Conservation (phyloP, 2,329 filamentous ascomycete species). For the Boeremia lycopersici region DNA sequence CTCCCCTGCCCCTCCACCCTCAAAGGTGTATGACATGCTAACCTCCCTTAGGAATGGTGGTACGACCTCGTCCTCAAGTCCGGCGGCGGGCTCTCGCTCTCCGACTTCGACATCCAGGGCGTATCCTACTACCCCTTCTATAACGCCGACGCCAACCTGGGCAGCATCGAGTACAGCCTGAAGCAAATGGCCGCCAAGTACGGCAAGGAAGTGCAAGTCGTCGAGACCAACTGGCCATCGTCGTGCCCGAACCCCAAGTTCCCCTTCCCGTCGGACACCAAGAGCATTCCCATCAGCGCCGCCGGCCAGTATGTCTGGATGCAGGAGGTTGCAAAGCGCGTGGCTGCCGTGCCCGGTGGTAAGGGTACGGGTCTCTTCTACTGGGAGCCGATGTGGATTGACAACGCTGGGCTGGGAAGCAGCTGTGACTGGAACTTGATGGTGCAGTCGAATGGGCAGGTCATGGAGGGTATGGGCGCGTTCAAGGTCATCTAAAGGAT, state of each 20-base stretch:
- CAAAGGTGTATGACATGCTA: not conserved
- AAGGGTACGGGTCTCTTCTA: slow-evolving; percentile 66
- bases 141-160: slow-evolving; percentile 63
- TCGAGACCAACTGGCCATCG: slow-evolving; percentile 73
- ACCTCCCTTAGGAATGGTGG: slow-evolving; percentile 62
- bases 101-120: slow-evolving; percentile 73
- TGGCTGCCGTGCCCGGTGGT: slow-evolving; percentile 60
- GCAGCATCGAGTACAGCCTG: slow-evolving; percentile 61
- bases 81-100: slow-evolving; percentile 54
- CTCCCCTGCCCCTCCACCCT: not conserved
- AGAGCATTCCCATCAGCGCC: slow-evolving; percentile 65
- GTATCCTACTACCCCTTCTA: slow-evolving; percentile 79
- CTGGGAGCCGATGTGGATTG: slow-evolving; percentile 76
- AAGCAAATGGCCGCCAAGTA: slow-evolving; percentile 65
- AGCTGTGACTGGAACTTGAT: slow-evolving; percentile 69
- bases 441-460: slow-evolving; percentile 62
- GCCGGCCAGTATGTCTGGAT: slow-evolving; percentile 69
- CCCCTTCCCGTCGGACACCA: slow-evolving; percentile 65
- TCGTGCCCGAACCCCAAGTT: slow-evolving; percentile 64
- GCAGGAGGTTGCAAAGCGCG: slow-evolving; percentile 62
- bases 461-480: slow-evolving; percentile 62
- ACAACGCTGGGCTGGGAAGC: slow-evolving; percentile 68
- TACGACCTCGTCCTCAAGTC: slow-evolving; percentile 60
- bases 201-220: slow-evolving; percentile 70
- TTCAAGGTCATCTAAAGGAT: slow-evolving; percentile 55